Conservation (phyloP, 345 rosid genomes). For the Syzygium aqueum region DNA sequence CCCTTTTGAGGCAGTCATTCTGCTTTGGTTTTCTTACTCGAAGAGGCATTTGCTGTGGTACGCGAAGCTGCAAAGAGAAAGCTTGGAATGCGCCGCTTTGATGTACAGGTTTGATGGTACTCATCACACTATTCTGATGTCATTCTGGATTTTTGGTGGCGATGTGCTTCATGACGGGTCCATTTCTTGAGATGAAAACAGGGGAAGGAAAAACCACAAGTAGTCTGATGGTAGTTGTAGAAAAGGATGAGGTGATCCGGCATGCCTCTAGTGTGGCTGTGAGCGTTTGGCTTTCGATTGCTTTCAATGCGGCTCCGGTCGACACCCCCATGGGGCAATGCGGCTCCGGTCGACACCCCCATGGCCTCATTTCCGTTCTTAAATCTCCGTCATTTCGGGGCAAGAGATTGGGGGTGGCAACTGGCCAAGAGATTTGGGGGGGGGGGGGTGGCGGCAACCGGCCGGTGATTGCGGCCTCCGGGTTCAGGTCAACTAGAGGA, state of each 20-base stretch:
- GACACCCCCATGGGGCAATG: background rate
- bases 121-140: too few relatives aligned
- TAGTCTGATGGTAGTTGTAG: background rate
- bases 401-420: background rate
- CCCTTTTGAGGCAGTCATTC: background rate
- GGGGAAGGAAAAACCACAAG: constrained; percentile 55
- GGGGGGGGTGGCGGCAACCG: background rate
- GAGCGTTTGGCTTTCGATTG: background rate
- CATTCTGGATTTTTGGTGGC: too few relatives aligned
- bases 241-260: background rate
- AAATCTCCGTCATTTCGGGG: background rate
- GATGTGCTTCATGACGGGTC: constrained; percentile 79
- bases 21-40: background rate
- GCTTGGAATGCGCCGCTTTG: constrained; percentile 95
- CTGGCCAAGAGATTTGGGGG: background rate
- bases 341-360: background rate
- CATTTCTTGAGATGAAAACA: constrained; percentile 85
- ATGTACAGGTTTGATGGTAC: constrained; percentile 51
- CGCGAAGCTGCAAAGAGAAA: constrained; percentile 89
- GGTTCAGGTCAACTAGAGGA: background rate
- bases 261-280: fast-evolving
- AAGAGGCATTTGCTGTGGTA: constrained; percentile 80
- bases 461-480: fast-evolving
- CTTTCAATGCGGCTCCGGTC: background rate
- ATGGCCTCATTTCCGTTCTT: background rate